Base-by-base conservation (phyloP, 1,284 basidiomycete species). In the Xerocomus minutiporus region DNA sequence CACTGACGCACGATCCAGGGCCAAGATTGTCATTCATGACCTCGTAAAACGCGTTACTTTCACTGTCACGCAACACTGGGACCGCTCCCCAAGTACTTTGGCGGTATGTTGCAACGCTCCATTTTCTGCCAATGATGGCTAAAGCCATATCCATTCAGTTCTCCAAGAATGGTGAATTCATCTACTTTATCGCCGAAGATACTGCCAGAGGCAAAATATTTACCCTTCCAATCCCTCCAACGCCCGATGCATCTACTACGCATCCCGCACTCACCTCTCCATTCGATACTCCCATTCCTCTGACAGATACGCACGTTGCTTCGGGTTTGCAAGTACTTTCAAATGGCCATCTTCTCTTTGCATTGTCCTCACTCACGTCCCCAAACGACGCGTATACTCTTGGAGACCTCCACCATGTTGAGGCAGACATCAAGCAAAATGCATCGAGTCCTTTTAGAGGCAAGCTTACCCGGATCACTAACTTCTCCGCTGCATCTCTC, bases 11-110 rank as follows among this genome's bases (percentile, higher is more conserved):
- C 23, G 12, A 47, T 39, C 5, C 54, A 88, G 86, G 54, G 79
- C 80, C 6, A 86, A 89, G 62, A 78, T 94, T 44, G 82, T 93
- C 46, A 79, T 94, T 12, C 90, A 86, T 61, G 88, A 91, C 64
- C 70, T 94, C 17, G 68, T 70, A 47, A 82, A 80, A 57, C 71
- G 82, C n/a, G 73, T 86, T 11, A 75, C 84, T 28, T 88, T 79
- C 65, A 87, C 83, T 0, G 64, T 91, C 55, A 90, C 90, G 0
- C 83, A 88, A 56, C 66, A 77, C 28, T 96, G 93, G 93, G 92
- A 95, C 66, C 82, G 89, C 28, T 89, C 88, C 32, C 84, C 88
- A 0, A 77, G 75, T 56, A 42, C 65, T 28, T 35, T 66, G 47
- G 56, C 39, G 25, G 64, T 69, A 45, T 28, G 67, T 56, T 25